Base-by-base conservation (phyloP, 1,284 basidiomycete genomes). In the Phlebopus sp. region DNA sequence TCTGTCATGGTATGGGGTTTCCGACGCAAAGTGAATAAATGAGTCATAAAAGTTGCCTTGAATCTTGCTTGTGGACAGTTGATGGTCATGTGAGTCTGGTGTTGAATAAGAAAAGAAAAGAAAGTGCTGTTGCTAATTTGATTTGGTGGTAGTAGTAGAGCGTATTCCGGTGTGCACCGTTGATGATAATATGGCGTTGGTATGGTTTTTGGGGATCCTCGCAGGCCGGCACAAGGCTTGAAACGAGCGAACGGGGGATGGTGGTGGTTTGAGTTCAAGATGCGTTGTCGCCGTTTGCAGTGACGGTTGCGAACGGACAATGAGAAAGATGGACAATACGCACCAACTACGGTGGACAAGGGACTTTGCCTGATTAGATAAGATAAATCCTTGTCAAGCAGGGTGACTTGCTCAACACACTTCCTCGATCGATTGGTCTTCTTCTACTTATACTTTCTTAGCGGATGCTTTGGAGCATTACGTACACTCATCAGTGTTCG, bases 341-440 rank as follows among this genome's bases (percentile, higher is more conserved):
- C 15, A n/a, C 29, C 23, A 34, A 36, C 21, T 23, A 23, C n/a
- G 46, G 42, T 23, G 17, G 32, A 13, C n/a, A 47, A 30, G 17
- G 27, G 21, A 49, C 49, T 49, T 46, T 49, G 8, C 47, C 13
- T 36, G 46, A 57, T 56, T 37, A 62, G 60, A 60, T 59, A 37
- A 60, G 50, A 57, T 51, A 36, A 46, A 5, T 29, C 27, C 27
- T 42, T n/a, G n/a, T n/a, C n/a, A n/a, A n/a, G n/a, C n/a, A n/a
- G n/a, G n/a, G n/a, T n/a, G n/a, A n/a, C n/a, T n/a, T n/a, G n/a
- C n/a, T n/a, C n/a, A n/a, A n/a, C n/a, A n/a, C n/a, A n/a, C n/a
- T n/a, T n/a, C n/a, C n/a, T n/a, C n/a, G n/a, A n/a, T n/a, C n/a
- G n/a, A n/a, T n/a, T n/a, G n/a, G n/a, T n/a, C n/a, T n/a, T n/a